Evolutionary conservation across 129 eudicot species (phyloP).

Genomic region (Ambrosia trifida): DNA sequence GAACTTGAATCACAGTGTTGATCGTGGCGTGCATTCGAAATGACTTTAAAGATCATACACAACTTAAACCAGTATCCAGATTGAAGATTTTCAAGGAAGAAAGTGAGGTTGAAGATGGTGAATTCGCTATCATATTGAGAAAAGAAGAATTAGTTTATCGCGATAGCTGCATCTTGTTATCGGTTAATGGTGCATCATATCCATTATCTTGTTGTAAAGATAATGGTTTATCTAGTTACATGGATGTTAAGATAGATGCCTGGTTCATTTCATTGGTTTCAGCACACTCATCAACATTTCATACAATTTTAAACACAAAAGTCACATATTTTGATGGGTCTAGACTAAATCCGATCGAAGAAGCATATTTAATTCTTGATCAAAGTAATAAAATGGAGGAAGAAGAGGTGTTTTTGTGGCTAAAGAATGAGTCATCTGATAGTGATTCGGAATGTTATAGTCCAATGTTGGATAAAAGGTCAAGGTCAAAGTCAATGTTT

Average conservation of each 20-base stretch:
- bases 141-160: conserved; percentile 31
- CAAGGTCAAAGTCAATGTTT: conserved; percentile 22
- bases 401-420: conserved; percentile 43
- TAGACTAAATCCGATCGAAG: conserved; percentile 42
- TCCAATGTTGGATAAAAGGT: conserved; percentile 23
- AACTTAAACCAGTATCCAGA: conserved; percentile 23
- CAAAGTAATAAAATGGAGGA: conserved; percentile 29
- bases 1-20: too few species aligned
- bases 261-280: conserved; percentile 41
- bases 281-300: conserved; percentile 26
- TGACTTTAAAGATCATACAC: conserved; percentile 1
- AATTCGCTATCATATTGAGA: conserved; percentile 30
- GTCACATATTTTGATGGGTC: conserved; percentile 46
- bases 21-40: conserved; percentile 16
- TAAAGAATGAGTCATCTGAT: conserved; percentile 20
- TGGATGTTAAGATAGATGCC: conserved; percentile 29
- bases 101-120: conserved; percentile 25
- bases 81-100: conserved; percentile 25
- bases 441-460: conserved; percentile 16
- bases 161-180: conserved; percentile 44
- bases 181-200: conserved; percentile 34
- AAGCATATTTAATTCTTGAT: conserved; percentile 41
- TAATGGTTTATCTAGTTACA: conserved; percentile 18
- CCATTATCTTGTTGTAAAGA: conserved; percentile 39
- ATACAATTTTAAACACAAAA: background rate